Evolutionary conservation across 768 basidiomycete genomes (phyloP).

Genomic region (Cantharellus anzutake): DNA sequence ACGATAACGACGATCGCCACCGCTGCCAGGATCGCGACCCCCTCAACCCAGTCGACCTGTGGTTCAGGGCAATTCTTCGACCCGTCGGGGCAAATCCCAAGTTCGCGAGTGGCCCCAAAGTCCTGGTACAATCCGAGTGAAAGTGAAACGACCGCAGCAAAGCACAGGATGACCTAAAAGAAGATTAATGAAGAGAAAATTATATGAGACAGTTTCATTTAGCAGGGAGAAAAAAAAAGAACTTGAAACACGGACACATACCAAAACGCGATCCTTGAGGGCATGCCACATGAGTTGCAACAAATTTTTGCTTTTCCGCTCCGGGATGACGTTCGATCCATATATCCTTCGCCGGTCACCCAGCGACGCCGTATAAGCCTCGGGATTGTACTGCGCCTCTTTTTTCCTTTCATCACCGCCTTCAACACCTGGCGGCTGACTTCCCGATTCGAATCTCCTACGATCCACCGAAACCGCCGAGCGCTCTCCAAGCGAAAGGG

Average conservation of each 20-base stretch:
- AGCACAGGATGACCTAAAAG: slow-evolving; percentile 60
- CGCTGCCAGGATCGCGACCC: slow-evolving; percentile 30
- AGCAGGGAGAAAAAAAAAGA: not conserved
- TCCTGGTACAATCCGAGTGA: slow-evolving; percentile 91
- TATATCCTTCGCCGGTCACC: slow-evolving; percentile 51
- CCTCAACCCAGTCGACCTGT: slow-evolving; percentile 95
- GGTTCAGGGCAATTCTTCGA: slow-evolving; percentile 29
- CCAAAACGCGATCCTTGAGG: slow-evolving; percentile 78
- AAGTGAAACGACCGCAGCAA: slow-evolving; percentile 84
- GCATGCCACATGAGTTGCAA: slow-evolving; percentile 70
- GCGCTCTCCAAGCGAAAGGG: too few relatives aligned
- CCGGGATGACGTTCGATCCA: slow-evolving; percentile 58
- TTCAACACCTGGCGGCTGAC: slow-evolving; percentile 4
- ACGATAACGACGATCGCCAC: slow-evolving; percentile 43
- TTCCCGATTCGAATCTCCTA: not conserved
- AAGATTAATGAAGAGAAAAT: not conserved
- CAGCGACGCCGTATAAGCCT: slow-evolving; percentile 26
- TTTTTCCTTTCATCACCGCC: too few relatives aligned
- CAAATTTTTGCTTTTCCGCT: slow-evolving; percentile 46
- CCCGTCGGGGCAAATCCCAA: slow-evolving; percentile 18
- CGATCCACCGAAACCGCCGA: too few relatives aligned
- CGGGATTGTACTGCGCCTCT: not conserved
- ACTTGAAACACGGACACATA: slow-evolving; percentile 18
- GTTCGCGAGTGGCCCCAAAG: slow-evolving; percentile 48
- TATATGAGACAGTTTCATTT: not conserved